Evolutionary conservation across 805 yeast species (phyloP).

Genomic region (Candida ovalis): DNA sequence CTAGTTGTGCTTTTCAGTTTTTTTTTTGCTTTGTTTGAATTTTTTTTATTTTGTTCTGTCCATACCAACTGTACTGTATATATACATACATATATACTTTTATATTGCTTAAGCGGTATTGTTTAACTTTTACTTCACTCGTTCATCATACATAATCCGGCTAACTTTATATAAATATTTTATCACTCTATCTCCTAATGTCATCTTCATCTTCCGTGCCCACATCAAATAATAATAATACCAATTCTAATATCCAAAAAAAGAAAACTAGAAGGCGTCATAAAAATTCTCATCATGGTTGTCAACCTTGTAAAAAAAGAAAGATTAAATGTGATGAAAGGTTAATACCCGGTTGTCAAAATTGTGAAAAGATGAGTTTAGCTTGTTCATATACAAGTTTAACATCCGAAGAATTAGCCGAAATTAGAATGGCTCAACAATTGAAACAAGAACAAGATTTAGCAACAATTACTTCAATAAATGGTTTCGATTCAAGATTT

Average conservation of each 20-base stretch:
- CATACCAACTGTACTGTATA: no score
- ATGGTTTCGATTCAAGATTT: neutral
- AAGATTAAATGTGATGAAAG: slow-evolving; percentile 64
- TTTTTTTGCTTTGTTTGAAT: no score
- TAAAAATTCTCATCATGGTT: slow-evolving; percentile 70
- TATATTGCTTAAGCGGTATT: no score
- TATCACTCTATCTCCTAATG: no score
- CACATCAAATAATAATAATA: neutral
- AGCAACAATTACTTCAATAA: neutral
- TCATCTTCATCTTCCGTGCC: no score
- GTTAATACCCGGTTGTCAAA: slow-evolving; percentile 49
- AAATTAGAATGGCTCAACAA: slow-evolving; percentile 2
- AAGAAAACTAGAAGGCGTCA: slow-evolving; percentile 54
- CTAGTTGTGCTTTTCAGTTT: no score
- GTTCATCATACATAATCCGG: no score
- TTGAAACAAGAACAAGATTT: neutral
- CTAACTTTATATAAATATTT: no score
- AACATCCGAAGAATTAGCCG: slow-evolving; percentile 7
- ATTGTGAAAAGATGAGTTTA: slow-evolving; percentile 46
- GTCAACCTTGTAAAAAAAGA: slow-evolving; percentile 62
- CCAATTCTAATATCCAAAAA: neutral
- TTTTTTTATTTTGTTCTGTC: no score
- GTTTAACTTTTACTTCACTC: no score
- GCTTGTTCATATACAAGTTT: slow-evolving; percentile 43
- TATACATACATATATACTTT: no score